Conservation (phyloP, 306 rosid species). For the Rosa rugosa region DNA sequence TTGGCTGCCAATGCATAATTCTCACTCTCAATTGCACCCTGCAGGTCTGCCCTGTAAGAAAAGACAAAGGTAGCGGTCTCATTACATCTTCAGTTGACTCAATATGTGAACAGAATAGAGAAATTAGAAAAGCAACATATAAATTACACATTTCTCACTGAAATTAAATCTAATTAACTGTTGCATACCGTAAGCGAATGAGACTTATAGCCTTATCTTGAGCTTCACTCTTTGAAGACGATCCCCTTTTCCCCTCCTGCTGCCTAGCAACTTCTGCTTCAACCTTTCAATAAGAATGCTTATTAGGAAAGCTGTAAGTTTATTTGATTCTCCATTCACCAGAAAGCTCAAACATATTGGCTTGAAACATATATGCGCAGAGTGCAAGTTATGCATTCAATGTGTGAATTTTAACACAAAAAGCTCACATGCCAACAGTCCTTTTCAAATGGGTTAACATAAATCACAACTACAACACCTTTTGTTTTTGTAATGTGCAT, state of each 20-base stretch:
- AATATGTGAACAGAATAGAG: conserved; percentile 8
- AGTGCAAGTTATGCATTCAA: conserved; percentile 5
- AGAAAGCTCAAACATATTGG: conserved; percentile 14
- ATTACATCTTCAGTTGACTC: conserved; percentile 11
- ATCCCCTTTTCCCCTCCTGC: conserved; percentile 77
- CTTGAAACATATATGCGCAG: not conserved
- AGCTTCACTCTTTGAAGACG: conserved; percentile 82
- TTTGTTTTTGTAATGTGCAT: not conserved
- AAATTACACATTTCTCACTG: conserved; percentile 8
- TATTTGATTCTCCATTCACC: conserved; percentile 26
- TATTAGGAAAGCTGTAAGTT: conserved; percentile 27
- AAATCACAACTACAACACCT: not conserved
- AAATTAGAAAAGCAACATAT: not conserved
- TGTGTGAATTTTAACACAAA: not conserved
- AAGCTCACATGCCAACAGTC: not conserved
- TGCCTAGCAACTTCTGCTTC: conserved; percentile 76
- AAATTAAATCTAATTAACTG: conserved; percentile 21
- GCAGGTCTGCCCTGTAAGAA: conserved; percentile 74
- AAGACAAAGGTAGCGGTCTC: conserved; percentile 14
- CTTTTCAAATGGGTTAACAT: conserved; percentile 1
- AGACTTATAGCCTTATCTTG: conserved; percentile 79
- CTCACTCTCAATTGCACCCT: conserved; percentile 68
- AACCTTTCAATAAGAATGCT: conserved; percentile 54
- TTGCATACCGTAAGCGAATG: conserved; percentile 65
- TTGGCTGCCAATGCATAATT: conserved; percentile 78